Percentiles rank a stretch among this genome's conserved stretches.
Evolutionary conservation across 2,329 filamentous ascomycete genomes (phyloP).

Genomic region (Monilinia polystroma): DNA sequence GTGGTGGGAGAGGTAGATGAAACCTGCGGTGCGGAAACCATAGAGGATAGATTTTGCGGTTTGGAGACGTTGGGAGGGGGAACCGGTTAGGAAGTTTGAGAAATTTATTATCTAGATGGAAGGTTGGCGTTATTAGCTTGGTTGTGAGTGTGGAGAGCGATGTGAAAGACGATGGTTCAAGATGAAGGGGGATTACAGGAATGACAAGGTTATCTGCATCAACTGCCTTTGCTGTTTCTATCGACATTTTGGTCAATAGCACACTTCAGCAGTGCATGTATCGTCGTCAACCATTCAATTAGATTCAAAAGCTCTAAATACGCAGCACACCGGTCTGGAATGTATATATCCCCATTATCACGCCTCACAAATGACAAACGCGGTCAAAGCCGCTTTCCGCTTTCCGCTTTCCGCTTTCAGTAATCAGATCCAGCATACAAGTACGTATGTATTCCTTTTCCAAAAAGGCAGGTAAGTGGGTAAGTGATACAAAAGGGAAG

Average conservation of each 20-base stretch:
- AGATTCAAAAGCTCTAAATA: neutral
- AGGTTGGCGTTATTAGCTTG: neutral
- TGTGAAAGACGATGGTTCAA: neutral
- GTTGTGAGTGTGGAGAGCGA: neutral
- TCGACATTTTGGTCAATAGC: constrained; percentile 10
- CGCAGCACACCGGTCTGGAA: neutral
- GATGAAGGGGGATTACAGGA: constrained; percentile 45
- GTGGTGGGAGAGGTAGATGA: constrained; percentile 84
- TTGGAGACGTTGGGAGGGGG: constrained; percentile 56
- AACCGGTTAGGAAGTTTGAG: constrained; percentile 65
- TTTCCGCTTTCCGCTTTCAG: constrained; percentile 7
- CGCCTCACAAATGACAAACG: neutral
- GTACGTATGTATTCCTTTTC: too few species aligned
- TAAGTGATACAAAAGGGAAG: neutral
- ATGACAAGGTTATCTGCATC: constrained; percentile 54
- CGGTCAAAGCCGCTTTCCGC: constrained; percentile 21
- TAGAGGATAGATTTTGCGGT: constrained; percentile 71
- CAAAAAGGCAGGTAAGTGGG: constrained; percentile 16
- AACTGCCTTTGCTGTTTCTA: constrained; percentile 40
- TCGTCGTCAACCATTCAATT: neutral
- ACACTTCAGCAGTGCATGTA: neutral
- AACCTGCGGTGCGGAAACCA: constrained; percentile 83
- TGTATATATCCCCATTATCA: neutral
- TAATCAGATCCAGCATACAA: neutral
- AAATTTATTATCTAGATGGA: constrained; percentile 71